A percentile compares a stretch with the other conserved stretches of the same genome.
These are phyloP conservation scores for Jackrogersella minutella DNA, from an alignment of 495 filamentous ascomycete genomes.

Conservation along the genomic window DNA sequence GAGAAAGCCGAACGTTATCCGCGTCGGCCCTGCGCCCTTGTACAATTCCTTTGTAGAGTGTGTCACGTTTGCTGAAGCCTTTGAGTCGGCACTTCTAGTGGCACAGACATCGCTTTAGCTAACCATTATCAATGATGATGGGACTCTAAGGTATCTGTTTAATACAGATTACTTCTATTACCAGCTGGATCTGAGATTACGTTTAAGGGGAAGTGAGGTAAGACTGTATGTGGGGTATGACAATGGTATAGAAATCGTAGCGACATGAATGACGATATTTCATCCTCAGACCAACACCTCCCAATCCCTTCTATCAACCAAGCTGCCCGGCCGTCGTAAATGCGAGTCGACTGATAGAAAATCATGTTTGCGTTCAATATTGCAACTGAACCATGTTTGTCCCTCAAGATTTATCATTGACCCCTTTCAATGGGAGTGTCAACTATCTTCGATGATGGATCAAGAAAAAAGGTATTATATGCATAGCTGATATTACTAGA, in stretches of 20 bases:
- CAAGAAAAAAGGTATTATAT: not conserved
- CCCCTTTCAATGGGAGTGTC: too few relatives aligned
- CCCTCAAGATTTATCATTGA: too few relatives aligned
- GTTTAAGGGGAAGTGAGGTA: not conserved
- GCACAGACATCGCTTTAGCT: slow-evolving; percentile 30
- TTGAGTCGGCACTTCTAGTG: slow-evolving; percentile 60
- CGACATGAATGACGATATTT: slow-evolving; percentile 12
- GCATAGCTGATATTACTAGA: not conserved
- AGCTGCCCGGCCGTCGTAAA: not conserved
- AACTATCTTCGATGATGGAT: too few relatives aligned
- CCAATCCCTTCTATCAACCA: not conserved
- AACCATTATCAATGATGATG: not conserved
- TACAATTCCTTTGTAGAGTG: slow-evolving; percentile 89
- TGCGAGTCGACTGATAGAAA: not conserved
- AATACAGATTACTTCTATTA: too few relatives aligned
- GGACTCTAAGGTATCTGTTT: too few relatives aligned
- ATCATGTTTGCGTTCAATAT: too few relatives aligned
- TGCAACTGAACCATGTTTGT: too few relatives aligned
- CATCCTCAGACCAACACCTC: not conserved
- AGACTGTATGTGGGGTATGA: slow-evolving; percentile 19
- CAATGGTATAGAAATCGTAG: slow-evolving; percentile 3
- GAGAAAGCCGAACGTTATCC: slow-evolving; percentile 85
- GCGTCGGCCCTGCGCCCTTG: slow-evolving; percentile 89
- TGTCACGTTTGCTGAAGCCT: slow-evolving; percentile 74
- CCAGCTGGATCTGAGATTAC: not conserved